Percentiles rank a stretch among this genome's conserved stretches.
These are phyloP conservation scores for Corylus americana DNA, from an alignment of 306 rosid species.

Conservation along the genomic window DNA sequence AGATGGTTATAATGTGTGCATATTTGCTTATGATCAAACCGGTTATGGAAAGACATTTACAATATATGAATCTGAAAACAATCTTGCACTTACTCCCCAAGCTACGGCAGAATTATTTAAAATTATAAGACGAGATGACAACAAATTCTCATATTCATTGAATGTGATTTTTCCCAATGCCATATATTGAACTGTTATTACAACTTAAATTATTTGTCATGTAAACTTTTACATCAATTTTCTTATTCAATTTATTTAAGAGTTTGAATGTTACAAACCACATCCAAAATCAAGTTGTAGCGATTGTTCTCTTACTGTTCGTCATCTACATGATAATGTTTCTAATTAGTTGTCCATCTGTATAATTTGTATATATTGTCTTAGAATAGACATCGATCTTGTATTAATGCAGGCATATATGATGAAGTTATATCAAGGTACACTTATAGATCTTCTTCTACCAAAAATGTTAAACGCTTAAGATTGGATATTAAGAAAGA, in stretches of 20 bases:
- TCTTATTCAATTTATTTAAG: not conserved
- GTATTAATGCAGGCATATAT: constrained; percentile 69
- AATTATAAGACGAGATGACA: constrained; percentile 62
- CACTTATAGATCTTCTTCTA: constrained; percentile 28
- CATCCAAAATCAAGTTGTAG: not conserved
- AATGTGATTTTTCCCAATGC: constrained; percentile 48
- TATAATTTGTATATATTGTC: constrained; percentile 10
- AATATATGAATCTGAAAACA: constrained; percentile 71
- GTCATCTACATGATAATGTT: not conserved
- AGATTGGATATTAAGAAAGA: too few species aligned
- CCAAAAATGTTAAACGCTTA: too few species aligned
- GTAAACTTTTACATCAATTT: not conserved
- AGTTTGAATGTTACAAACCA: not conserved
- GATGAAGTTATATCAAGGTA: constrained; percentile 92
- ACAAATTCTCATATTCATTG: constrained; percentile 74
- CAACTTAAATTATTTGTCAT: not conserved
- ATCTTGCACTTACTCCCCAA: constrained; percentile 80
- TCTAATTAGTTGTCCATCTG: constrained; percentile 3
- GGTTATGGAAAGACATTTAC: constrained; percentile 95
- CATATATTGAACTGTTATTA: not conserved
- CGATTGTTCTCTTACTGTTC: not conserved
- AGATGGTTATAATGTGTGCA: constrained; percentile 87
- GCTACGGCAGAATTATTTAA: constrained; percentile 74
- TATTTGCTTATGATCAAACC: constrained; percentile 95
- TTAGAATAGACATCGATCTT: constrained; percentile 10